These are phyloP conservation scores for Globisporangium acanthophoron DNA, from an alignment of 352 stramenopile genomes.

Conservation along the genomic window DNA sequence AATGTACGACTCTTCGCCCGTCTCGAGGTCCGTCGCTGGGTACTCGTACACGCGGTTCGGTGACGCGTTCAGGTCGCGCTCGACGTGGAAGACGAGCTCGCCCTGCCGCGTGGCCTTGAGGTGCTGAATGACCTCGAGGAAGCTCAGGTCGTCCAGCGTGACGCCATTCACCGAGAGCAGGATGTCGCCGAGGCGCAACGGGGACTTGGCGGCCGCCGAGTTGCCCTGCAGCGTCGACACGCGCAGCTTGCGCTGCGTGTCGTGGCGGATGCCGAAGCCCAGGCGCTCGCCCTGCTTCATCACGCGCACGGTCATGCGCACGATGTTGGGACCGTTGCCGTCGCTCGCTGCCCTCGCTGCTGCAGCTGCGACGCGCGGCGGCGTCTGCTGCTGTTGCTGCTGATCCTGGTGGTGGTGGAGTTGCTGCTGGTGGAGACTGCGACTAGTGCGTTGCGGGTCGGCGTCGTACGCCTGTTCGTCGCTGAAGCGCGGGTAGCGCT, in stretches of 20 bases:
- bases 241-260: conserved; percentile 40
- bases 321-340: conserved; percentile 2
- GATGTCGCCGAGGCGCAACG: conserved; percentile 52
- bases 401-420: background rate
- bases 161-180: conserved; percentile 64
- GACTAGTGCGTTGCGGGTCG: background rate
- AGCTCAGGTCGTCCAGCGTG: conserved; percentile 40
- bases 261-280: conserved; percentile 66
- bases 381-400: background rate
- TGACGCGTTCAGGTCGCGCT: conserved; percentile 17
- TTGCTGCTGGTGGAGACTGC: background rate
- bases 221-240: conserved; percentile 54
- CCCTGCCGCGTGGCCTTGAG: conserved; percentile 49
- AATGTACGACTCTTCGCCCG: conserved; percentile 5
- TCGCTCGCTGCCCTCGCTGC: background rate
- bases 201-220: conserved; percentile 28
- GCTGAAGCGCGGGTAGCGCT: background rate
- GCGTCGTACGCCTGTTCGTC: background rate
- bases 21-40: conserved; percentile 1
- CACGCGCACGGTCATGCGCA: conserved; percentile 35
- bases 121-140: conserved; percentile 47
- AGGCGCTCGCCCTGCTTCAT: conserved; percentile 49
- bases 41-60: conserved; percentile 10
- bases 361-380: background rate
- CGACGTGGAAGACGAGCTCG: conserved; percentile 54